Conservation (phyloP, 495 filamentous ascomycete species). For the Aspergillus saccharolyticus region DNA sequence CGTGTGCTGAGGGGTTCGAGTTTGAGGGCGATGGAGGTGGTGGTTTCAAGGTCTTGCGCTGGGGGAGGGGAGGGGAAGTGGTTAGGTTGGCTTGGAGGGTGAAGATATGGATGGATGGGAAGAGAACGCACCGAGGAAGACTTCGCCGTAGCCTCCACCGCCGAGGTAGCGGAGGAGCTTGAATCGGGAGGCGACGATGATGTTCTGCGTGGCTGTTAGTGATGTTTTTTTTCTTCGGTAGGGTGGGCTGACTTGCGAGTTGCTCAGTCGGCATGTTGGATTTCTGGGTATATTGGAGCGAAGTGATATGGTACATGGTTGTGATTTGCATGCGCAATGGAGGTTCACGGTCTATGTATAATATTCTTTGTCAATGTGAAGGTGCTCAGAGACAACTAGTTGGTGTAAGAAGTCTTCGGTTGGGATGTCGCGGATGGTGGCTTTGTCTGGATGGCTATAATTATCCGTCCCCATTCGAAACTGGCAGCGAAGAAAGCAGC, state of each 20-base stretch:
- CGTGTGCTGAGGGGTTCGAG: background rate
- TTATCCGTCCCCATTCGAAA: no score
- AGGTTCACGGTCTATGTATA: no score
- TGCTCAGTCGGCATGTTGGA: background rate
- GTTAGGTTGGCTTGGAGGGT: background rate
- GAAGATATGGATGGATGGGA: background rate
- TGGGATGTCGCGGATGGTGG: no score
- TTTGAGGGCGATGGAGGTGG: background rate
- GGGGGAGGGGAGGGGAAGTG: background rate
- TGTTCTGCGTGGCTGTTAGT: background rate
- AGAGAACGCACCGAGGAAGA: background rate
- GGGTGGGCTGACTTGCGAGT: background rate
- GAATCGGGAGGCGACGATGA: background rate
- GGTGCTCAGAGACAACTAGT: no score
- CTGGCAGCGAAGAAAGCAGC: no score
- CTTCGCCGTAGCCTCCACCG: background rate
- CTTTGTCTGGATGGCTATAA: no score
- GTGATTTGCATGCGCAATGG: background rate
- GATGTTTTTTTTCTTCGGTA: background rate
- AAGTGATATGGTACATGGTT: background rate
- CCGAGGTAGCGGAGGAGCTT: background rate
- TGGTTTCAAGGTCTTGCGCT: background rate
- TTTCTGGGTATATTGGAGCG: background rate
- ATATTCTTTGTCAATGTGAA: no score
- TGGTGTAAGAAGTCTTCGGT: no score